phyloP scores from a whole-genome alignment of 495 filamentous ascomycete genomes.

The Xylaria intraflava region DNA sequence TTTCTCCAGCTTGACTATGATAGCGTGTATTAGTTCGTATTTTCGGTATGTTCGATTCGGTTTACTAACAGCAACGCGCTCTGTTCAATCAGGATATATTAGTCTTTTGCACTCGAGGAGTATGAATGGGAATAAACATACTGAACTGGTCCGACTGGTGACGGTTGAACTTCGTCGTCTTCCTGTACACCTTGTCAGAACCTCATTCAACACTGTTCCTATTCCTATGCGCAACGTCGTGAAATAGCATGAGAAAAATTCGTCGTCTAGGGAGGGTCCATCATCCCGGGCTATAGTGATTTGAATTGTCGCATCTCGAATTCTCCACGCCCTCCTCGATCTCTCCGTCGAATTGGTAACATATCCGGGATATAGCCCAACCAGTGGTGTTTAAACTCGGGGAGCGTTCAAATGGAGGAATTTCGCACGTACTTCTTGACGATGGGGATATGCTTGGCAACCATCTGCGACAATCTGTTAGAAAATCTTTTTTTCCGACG shows the following conservation, averaged over 20 bases:
- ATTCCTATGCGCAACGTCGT: not conserved
- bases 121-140: conserved; percentile 1
- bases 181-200: conserved; percentile 26
- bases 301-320: not conserved
- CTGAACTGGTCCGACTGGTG: conserved; percentile 96
- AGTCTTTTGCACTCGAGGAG: not conserved
- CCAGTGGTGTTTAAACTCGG: not conserved
- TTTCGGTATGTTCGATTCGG: not conserved
- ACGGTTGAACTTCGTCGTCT: conserved; percentile 85
- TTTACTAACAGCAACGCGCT: conserved; percentile 11
- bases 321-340: not conserved
- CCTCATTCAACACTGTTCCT: not conserved
- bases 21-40: conserved; percentile 49
- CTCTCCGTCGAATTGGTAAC: not conserved
- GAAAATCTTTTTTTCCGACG: conserved; percentile 16
- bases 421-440: conserved; percentile 87
- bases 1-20: conserved; percentile 80
- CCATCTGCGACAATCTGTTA: conserved; percentile 63
- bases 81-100: conserved; percentile 1
- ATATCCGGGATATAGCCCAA: conserved; percentile 5
- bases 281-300: not conserved
- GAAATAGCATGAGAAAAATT: not conserved
- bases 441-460: conserved; percentile 95
- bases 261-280: no score
- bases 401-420: not conserved